These are phyloP conservation scores for Ceratocystis colombiana DNA, from an alignment of 2,329 filamentous ascomycete species.

Conservation along the genomic window DNA sequence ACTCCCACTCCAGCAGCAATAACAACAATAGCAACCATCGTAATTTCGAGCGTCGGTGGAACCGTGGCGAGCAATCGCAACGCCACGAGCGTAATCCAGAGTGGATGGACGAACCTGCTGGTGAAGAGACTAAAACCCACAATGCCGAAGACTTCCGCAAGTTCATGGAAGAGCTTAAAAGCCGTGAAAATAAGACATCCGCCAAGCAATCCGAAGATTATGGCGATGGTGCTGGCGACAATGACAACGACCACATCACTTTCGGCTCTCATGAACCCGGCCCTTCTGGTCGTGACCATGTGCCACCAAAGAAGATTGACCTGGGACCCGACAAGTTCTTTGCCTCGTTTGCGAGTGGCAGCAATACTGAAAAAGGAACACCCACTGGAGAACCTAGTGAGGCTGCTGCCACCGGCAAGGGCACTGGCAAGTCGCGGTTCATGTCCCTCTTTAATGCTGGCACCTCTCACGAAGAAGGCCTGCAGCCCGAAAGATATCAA, in stretches of 20 bases:
- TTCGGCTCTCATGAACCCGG: not conserved
- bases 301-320: slow-evolving; percentile 39
- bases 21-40: slow-evolving; percentile 33
- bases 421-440: slow-evolving; percentile 57
- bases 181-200: slow-evolving; percentile 35
- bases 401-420: slow-evolving; percentile 32
- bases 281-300: slow-evolving; percentile 22
- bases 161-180: slow-evolving; percentile 85
- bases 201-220: slow-evolving; percentile 21
- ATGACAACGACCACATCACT: slow-evolving; percentile 25
- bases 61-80: slow-evolving; percentile 44
- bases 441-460: slow-evolving; percentile 63
- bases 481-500: slow-evolving; percentile 16
- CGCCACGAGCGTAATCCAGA: slow-evolving; percentile 73
- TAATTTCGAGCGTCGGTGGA: slow-evolving; percentile 43
- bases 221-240: slow-evolving; percentile 33
- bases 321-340: slow-evolving; percentile 70
- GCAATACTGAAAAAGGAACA: slow-evolving; percentile 41
- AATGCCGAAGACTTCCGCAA: slow-evolving; percentile 88
- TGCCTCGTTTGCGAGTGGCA: slow-evolving; percentile 41
- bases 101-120: slow-evolving; percentile 70
- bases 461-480: slow-evolving; percentile 27
- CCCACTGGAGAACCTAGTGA: slow-evolving; percentile 41
- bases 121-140: slow-evolving; percentile 59
- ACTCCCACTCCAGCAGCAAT: slow-evolving; percentile 45